phyloP scores from a whole-genome alignment of 495 filamentous ascomycete species.

The Paragyromitra xinjiangensis region DNA sequence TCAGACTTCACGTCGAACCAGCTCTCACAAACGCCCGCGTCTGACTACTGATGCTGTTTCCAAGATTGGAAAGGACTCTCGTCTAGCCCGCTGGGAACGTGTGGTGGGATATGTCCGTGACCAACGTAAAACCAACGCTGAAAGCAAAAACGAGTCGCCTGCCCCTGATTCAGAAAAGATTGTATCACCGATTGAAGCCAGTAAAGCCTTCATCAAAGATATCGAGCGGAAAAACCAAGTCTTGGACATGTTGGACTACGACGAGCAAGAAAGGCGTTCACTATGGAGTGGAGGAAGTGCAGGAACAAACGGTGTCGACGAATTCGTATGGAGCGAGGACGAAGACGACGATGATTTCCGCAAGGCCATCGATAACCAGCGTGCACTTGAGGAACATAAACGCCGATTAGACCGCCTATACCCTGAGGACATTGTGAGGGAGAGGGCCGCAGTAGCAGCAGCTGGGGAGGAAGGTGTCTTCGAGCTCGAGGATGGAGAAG shows the following conservation, averaged over 20 bases:
- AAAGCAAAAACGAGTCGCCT: conserved; percentile 14
- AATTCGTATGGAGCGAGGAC: conserved; percentile 58
- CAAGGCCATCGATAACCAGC: conserved; percentile 40
- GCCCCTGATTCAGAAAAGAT: neutral
- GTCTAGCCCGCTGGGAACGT: conserved; percentile 57
- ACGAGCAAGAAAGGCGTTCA: conserved; percentile 51
- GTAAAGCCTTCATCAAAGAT: conserved; percentile 42
- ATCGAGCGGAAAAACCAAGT: conserved; percentile 53
- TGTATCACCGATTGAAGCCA: conserved; percentile 35
- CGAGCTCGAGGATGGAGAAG: conserved; percentile 45
- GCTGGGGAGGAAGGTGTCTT: conserved; percentile 51
- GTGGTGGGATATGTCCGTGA: conserved; percentile 56
- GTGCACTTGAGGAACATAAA: conserved; percentile 43
- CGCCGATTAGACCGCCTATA: conserved; percentile 45
- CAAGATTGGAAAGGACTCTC: conserved; percentile 54
- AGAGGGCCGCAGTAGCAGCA: neutral
- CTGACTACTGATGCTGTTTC: conserved; percentile 54
- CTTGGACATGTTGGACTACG: conserved; percentile 51
- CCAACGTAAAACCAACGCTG: conserved; percentile 45
- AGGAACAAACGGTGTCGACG: conserved; percentile 57
- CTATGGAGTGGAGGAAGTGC: conserved; percentile 56
- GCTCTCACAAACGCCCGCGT: conserved; percentile 44
- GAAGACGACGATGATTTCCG: conserved; percentile 56
- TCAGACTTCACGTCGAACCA: conserved; percentile 39
- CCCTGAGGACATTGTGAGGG: conserved; percentile 33